These are phyloP conservation scores for Pseudonitzschia delicatissima DNA, from an alignment of 108 stramenopile genomes.

Conservation along the genomic window DNA sequence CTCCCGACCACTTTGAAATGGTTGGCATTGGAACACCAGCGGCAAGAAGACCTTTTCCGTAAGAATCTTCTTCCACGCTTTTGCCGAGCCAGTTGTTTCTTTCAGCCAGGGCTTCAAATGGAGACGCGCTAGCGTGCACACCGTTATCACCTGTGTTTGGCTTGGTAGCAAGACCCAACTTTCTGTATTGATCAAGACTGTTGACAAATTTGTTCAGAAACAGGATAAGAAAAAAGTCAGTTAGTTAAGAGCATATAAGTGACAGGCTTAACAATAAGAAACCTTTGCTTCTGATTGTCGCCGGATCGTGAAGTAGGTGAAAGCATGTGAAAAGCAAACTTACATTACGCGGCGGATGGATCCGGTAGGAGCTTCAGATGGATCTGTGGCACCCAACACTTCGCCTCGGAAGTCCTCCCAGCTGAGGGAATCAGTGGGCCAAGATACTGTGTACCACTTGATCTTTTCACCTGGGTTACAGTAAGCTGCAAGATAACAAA, in stretches of 20 bases:
- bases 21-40: constrained; percentile 59
- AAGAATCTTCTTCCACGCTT: constrained; percentile 54
- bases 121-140: constrained; percentile 81
- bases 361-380: constrained; percentile 41
- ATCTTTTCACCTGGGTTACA: constrained; percentile 59
- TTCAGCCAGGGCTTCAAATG: constrained; percentile 87
- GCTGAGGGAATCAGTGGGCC: constrained; percentile 52
- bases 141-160: constrained; percentile 91
- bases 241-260: constrained; percentile 42
- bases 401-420: constrained; percentile 82
- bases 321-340: not conserved
- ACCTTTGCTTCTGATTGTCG: too few relatives aligned
- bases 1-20: constrained; percentile 63
- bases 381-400: constrained; percentile 55
- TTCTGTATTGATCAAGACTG: constrained; percentile 48
- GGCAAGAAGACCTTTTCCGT: constrained; percentile 64
- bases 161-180: constrained; percentile 51
- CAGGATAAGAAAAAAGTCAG: too few relatives aligned
- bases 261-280: constrained; percentile 12
- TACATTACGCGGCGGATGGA: constrained; percentile 8
- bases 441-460: constrained; percentile 78
- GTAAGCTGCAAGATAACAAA: constrained; percentile 35
- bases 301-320: too few relatives aligned
- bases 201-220: too few relatives aligned
- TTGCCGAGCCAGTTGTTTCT: constrained; percentile 72